Conservation (phyloP, 306 rosid genomes). For the Amphicarpaea edgeworthii region DNA sequence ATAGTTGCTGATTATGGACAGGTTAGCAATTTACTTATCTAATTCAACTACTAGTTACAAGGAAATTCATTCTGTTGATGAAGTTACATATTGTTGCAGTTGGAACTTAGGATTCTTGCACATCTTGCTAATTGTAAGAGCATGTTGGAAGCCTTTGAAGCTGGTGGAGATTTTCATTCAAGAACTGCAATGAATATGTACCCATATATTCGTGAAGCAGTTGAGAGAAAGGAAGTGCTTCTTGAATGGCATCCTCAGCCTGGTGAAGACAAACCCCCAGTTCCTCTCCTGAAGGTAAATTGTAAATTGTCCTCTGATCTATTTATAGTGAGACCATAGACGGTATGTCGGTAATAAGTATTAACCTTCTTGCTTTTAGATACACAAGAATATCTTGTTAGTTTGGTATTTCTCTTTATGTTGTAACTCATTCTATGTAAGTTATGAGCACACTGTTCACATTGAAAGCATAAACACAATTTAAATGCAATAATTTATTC, state of each 20-base stretch:
- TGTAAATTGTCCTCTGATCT: constrained; percentile 50
- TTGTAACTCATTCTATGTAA: constrained; percentile 1
- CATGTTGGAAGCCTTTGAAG: constrained; percentile 95
- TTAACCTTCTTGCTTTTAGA: constrained; percentile 26
- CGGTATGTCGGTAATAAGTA: too few species aligned
- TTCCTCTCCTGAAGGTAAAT: constrained; percentile 89
- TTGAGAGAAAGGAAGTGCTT: constrained; percentile 71
- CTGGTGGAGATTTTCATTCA: constrained; percentile 99
- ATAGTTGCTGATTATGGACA: constrained; percentile 99
- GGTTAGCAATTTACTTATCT: constrained; percentile 60
- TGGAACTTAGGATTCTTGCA: constrained; percentile 98
- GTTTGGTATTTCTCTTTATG: not conserved
- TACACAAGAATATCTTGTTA: constrained; percentile 7
- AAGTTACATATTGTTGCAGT: constrained; percentile 61
- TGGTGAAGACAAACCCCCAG: constrained; percentile 97
- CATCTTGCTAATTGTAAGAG: constrained; percentile 94
- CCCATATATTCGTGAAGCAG: constrained; percentile 88
- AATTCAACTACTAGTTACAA: constrained; percentile 33
- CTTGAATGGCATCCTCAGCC: constrained; percentile 99
- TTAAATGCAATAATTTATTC: not conserved
- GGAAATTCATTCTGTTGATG: constrained; percentile 48
- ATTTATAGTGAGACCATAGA: not conserved
- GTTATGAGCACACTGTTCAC: not conserved
- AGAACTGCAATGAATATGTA: constrained; percentile 99
- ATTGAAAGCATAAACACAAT: constrained; percentile 6